These are phyloP conservation scores for Lachnellula cervina DNA, from an alignment of 2,329 filamentous ascomycete species.

Conservation along the genomic window DNA sequence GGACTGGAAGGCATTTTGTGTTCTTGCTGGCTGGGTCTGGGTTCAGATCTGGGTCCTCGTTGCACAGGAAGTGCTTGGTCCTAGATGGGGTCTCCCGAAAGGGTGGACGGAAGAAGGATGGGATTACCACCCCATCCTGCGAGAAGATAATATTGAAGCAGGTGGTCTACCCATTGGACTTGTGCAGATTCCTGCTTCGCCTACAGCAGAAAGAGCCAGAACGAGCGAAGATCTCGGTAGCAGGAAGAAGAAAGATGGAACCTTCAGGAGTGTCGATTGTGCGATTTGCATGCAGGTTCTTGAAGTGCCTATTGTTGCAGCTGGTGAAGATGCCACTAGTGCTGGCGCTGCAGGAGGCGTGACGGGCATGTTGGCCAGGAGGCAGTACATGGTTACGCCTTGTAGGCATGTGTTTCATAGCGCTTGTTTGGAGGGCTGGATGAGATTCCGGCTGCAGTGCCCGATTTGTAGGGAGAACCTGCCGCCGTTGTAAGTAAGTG, in stretches of 20 bases:
- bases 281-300: constrained; percentile 91
- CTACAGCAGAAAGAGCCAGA: constrained; percentile 15
- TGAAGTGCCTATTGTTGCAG: constrained; percentile 75
- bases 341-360: constrained; percentile 41
- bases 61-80: constrained; percentile 79
- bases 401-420: constrained; percentile 96
- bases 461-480: constrained; percentile 90
- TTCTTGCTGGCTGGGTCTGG: constrained; percentile 77
- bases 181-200: constrained; percentile 33
- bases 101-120: constrained; percentile 71
- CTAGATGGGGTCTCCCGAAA: constrained; percentile 75
- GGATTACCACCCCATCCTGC: constrained; percentile 89
- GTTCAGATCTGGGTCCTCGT: constrained; percentile 74
- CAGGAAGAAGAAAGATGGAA: constrained; percentile 43
- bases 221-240: constrained; percentile 27
- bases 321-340: constrained; percentile 45
- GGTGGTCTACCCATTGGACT: constrained; percentile 77
- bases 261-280: constrained; percentile 67
- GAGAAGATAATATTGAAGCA: constrained; percentile 75
- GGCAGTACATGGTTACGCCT: constrained; percentile 94
- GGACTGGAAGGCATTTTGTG: constrained; percentile 59
- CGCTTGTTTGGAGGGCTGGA: constrained; percentile 89
- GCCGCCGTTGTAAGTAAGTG: constrained; percentile 63
- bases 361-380: constrained; percentile 68
- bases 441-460: constrained; percentile 88